Conservation (phyloP, 495 filamentous ascomycete genomes). For the Rhypophila decipiens region DNA sequence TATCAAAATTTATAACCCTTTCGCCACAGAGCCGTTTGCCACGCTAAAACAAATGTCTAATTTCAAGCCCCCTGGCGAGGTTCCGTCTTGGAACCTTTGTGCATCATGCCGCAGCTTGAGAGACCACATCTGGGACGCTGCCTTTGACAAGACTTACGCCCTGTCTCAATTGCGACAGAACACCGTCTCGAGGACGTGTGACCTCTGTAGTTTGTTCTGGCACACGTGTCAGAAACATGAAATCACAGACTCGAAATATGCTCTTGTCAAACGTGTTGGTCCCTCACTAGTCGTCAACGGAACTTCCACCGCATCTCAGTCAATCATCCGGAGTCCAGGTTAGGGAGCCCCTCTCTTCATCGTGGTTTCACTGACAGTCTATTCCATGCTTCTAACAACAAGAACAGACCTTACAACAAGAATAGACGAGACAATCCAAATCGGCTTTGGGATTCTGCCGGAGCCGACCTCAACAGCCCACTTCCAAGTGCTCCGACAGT, state of each 20-base stretch:
- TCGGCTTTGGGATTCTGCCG: not conserved
- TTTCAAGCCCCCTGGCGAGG: not conserved
- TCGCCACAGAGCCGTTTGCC: not conserved
- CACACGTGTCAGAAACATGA: not conserved
- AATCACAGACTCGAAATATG: not conserved
- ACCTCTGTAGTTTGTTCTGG: not conserved
- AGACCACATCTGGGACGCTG: not conserved
- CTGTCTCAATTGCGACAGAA: not conserved
- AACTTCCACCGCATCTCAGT: not conserved
- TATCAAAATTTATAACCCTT: not conserved
- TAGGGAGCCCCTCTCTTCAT: not conserved
- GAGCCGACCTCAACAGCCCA: not conserved
- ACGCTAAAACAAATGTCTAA: not conserved
- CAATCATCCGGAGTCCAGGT: not conserved
- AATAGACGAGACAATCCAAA: not conserved
- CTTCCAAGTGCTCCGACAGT: not conserved
- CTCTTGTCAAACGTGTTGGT: not conserved
- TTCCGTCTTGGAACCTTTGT: not conserved
- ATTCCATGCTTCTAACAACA: too few species aligned
- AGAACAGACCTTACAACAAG: too few species aligned
- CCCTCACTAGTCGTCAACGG: not conserved
- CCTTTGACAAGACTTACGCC: not conserved
- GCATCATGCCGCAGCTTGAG: not conserved
- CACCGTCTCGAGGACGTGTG: not conserved
- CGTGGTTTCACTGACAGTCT: too few species aligned